Base-by-base conservation (phyloP, 1,284 basidiomycete genomes). In the Leccinum pachyderme region DNA sequence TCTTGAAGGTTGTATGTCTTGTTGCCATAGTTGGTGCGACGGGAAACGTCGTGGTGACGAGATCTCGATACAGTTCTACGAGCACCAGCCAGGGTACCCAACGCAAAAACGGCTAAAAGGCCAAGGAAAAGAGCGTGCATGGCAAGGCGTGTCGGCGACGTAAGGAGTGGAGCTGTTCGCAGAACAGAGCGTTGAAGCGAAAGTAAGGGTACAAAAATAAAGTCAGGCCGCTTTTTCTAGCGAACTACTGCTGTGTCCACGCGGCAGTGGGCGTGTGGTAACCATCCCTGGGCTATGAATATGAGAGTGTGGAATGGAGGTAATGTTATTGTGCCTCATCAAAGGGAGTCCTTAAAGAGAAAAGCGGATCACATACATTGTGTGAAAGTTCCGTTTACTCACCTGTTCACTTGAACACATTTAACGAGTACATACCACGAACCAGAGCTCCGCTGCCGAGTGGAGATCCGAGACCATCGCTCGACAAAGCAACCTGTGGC, bases 11-110 rank as follows among this genome's bases (percentile, higher is more conserved):
- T 12, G 11, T 68, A 64, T n/a, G 59, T 59, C 55, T 59, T 62
- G 54, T 57, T 65, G 12, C 51, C 32, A 45, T 53, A 31, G 43
- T 28, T 49, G 9, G 37, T 18, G 22, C 51, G 55, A 51, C 67
- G 69, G 27, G 52, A 47, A n/a, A 65, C n/a, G 28, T 56, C 49
- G 24, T 56, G 70, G 53, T 72, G 65, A 46, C 61, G 71, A 51
- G 67, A 60, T 47, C 59, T 58, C 2, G 53, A 51, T n/a, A 46
- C 18, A 4, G 56, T 49, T 48, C 46, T 57, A 41, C 59, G 63
- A 50, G 67, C 67, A 70, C 67, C 70, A 52, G 39, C 70, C 69
- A 71, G 69, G 67, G 70, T 60, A 52, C 59, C 47, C n/a, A 70
- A 51, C 1, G 59, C 50, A 32, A 66, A 27, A 24, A 60, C 46